phyloP scores from a whole-genome alignment of 2,329 filamentous ascomycete species.

The Stagonosporopsis vannaccii region DNA sequence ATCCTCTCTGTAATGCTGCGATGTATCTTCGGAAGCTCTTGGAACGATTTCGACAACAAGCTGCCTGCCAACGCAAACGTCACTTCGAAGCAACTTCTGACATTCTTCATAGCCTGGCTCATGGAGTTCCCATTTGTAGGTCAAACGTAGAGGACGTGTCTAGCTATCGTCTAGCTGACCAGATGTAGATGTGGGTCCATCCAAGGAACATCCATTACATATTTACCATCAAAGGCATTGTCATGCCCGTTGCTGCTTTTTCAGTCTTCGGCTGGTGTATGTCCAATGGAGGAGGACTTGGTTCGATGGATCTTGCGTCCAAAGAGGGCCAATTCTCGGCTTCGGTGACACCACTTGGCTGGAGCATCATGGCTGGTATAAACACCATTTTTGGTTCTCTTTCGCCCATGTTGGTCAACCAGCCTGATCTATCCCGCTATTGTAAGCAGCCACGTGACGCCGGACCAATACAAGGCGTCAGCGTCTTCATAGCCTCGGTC shows the following conservation, averaged over 20 bases:
- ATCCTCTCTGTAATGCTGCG: slow-evolving; percentile 49
- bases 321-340: slow-evolving; percentile 16
- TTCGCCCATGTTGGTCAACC: slow-evolving; percentile 52
- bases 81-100: slow-evolving; percentile 43
- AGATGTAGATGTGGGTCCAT: slow-evolving; percentile 38
- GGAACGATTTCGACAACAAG: slow-evolving; percentile 43
- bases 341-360: slow-evolving; percentile 31
- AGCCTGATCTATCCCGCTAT: slow-evolving; percentile 54
- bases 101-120: slow-evolving; percentile 43
- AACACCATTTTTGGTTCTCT: slow-evolving; percentile 54
- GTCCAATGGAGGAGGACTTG: slow-evolving; percentile 42
- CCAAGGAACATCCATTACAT: slow-evolving; percentile 40
- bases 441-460: slow-evolving; percentile 43
- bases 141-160: not conserved
- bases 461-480: slow-evolving; percentile 41
- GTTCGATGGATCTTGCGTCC: slow-evolving; percentile 23
- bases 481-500: slow-evolving; percentile 50
- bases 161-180: not conserved
- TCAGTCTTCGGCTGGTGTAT: slow-evolving; percentile 49
- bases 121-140: slow-evolving; percentile 41
- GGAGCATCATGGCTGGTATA: slow-evolving; percentile 53
- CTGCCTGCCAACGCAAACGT: slow-evolving; percentile 39
- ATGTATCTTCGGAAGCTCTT: slow-evolving; percentile 50
- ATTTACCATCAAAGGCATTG: slow-evolving; percentile 38
- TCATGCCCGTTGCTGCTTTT: slow-evolving; percentile 45